Evolutionary conservation across 1,139 yeast genomes (phyloP), one percentile per base, ranked within the genome.

Genomic region (Blastobotrys buckinghamii): DNA sequence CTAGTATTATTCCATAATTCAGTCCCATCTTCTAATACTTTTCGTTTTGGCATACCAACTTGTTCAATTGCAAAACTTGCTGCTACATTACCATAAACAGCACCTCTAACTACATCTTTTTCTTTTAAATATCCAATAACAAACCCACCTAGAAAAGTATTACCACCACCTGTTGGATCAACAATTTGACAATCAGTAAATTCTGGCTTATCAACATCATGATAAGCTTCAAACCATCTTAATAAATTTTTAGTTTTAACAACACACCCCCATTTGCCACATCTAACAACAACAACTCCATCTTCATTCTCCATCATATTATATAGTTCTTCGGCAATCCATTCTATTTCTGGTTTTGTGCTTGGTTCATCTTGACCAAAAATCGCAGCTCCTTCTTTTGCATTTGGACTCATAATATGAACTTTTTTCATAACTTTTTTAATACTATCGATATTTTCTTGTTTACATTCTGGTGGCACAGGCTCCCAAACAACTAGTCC

Each of bases 101-200:
- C 81, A 0, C 82, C 88, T 1, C 70, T 60, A 0, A 66, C 60
- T 70, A 84, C 70, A 61, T 84, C 77, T 5, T 22, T 5, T 22
- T 59, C 53, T 30, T 55, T 42, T 52, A 41, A 50, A 53, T 75
- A 78, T 0, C 82, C 94, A 6, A 82, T 71, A 12, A 83, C 75
- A 59, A 86, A 79, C 0, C 84, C 95, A 0, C 97, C 97, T 51
- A 92, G 78, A 64, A 84, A 89, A 0, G 94, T 74, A 62, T 90
- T 90, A 0, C 97, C 97, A 2, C 95, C 96, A 0, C 97, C 97
- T 0, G 97, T 90, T 0, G 95, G 96, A 63, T 90, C 97, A 2
- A 80, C 68, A 1, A 89, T 92, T 8, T 16, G 4, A 33, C 67
- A 65, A 59, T 55, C 51, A 65, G 66, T 33, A 39, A 51, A 41